Base-by-base conservation (phyloP, 129 eudicot genomes). In the Mikania micrantha region DNA sequence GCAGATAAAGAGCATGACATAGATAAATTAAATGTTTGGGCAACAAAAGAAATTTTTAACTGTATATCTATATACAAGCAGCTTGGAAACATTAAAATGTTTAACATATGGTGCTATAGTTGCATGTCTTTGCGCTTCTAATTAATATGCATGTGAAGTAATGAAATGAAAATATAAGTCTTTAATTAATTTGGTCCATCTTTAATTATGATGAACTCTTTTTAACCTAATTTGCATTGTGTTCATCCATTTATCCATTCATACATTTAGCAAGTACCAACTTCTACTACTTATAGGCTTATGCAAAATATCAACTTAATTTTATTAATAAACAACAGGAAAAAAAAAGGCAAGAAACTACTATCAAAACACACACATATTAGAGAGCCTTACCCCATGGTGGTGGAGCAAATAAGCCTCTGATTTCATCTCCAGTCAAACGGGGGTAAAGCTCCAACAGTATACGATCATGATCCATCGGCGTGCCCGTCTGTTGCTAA, bases 351-450 rank as follows among this genome's bases (percentile, higher is more conserved):
- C 27, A 29, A 19, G 60, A 44, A 34, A 32, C 45, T 42, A 27
- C 20, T 9, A 45, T 5, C 28, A 36, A 25, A 9, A 48, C 24
- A 21, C 11, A 19, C 9, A 16, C 5, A 12, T 29, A 57, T 41
- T 2, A 19, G 56, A 39, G 24, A 64, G 44, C 9, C 79, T 72
- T 82, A 88, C 98, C 98, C 80, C 80, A 92, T n/a, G 98, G 98
- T 9, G 98, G 98, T 39, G 98, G 98, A 74, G 98, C 95, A 85
- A 92, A 92, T 80, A 92, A 74, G 73, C 98, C 98, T 60, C 91
- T 80, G 25, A 92, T 88, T 76, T 92, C 98, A 64, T 92, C 91
- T n/a, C 89, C 91, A 70, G 88, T 74, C 69, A 92, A 66, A 69
- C 95, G 95, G 45, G 98, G 98, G 29, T 88, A 96, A 66, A 92